Percentiles rank a stretch among this genome's conserved stretches.
These are phyloP conservation scores for Musa itinerans DNA, from an alignment of 176 grass and related monocot species.

Conservation along the genomic window DNA sequence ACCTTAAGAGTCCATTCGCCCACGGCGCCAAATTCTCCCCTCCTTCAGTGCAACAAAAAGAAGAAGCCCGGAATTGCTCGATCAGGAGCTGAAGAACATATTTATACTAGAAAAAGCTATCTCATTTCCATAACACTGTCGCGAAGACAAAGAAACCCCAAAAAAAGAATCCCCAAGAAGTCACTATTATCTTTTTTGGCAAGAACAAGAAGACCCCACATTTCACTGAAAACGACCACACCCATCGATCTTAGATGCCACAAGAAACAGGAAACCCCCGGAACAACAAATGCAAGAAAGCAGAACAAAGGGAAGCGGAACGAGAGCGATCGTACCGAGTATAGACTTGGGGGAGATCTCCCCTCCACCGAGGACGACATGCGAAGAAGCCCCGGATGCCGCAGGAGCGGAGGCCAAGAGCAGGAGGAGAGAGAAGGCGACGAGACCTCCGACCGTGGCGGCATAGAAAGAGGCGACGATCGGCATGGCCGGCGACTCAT, in stretches of 20 bases:
- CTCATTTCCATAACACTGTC: not conserved
- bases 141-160: not conserved
- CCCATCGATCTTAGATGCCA: too few relatives aligned
- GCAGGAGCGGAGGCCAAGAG: not conserved
- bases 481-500: slow-evolving; percentile 1
- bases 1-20: slow-evolving; percentile 72
- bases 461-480: not conserved
- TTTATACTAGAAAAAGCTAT: not conserved
- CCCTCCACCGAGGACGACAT: not conserved
- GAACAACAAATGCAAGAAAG: not conserved
- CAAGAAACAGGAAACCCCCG: not conserved
- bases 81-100: not conserved
- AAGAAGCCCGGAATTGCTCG: not conserved
- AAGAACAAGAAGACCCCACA: not conserved
- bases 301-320: not conserved
- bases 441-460: not conserved
- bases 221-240: slow-evolving; percentile 10
- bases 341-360: slow-evolving; percentile 8
- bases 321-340: not conserved
- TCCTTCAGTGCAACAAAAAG: slow-evolving; percentile 28
- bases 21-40: slow-evolving; percentile 59
- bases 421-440: not conserved
- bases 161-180: not conserved
- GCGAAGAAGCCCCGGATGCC: not conserved
- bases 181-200: not conserved